A percentile compares a stretch with the other conserved stretches of the same genome.
Conservation (phyloP, 2,329 filamentous ascomycete genomes). For the Penicillium hordei region DNA sequence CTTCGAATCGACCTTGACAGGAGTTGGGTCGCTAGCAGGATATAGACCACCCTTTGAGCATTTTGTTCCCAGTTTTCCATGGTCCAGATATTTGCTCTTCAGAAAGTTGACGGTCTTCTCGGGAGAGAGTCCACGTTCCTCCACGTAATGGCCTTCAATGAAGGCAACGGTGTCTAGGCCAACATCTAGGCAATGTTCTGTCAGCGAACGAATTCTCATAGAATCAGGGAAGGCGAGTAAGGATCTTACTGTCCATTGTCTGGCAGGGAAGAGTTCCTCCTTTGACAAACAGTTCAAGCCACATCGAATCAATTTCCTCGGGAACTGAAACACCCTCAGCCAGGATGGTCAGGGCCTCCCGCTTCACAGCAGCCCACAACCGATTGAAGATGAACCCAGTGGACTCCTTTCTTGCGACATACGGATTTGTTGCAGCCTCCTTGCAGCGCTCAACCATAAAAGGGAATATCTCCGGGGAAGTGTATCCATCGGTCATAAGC, state of each 20-base stretch:
- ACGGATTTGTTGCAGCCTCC: conserved; percentile 46
- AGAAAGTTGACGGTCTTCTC: conserved; percentile 49
- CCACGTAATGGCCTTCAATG: conserved; percentile 56
- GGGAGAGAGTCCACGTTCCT: conserved; percentile 47
- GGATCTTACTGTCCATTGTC: conserved; percentile 47
- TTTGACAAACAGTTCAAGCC: conserved; percentile 43
- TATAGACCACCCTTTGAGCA: conserved; percentile 44
- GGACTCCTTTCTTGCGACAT: conserved; percentile 49
- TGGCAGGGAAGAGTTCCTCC: conserved; percentile 31
- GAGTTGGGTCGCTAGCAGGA: conserved; percentile 20
- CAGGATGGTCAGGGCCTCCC: conserved; percentile 52
- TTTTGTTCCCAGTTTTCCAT: conserved; percentile 52
- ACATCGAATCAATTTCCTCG: conserved; percentile 52
- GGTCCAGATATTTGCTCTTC: conserved; percentile 45
- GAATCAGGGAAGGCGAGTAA: background rate
- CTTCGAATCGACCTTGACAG: background rate
- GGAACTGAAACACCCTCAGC: conserved; percentile 52
- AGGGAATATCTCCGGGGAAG: conserved; percentile 44
- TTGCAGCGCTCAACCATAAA: conserved; percentile 46
- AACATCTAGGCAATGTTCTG: conserved; percentile 32
- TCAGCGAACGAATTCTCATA: background rate
- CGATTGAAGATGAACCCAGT: conserved; percentile 56
- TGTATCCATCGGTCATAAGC: conserved; percentile 54
- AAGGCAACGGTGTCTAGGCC: conserved; percentile 56
- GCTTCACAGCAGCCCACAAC: conserved; percentile 58